Evolutionary conservation across 1,284 basidiomycete genomes (phyloP).

Genomic region (Golubevia pallescens): DNA sequence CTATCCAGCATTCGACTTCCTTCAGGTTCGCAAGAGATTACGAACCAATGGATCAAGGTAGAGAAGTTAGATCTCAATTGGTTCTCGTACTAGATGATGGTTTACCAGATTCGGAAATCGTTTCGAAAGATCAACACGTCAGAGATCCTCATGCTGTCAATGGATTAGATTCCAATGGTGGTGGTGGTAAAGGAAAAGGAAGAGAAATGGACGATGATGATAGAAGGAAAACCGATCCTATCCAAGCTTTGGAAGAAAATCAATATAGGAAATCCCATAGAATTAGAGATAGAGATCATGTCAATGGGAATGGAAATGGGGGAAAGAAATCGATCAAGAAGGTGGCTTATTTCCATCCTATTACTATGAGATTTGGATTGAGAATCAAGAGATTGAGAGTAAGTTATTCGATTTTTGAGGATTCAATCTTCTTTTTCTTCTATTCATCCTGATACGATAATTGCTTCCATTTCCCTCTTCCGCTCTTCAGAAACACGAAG

Average conservation of each 20-base stretch:
- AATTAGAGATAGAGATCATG: constrained; percentile 36
- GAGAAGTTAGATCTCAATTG: constrained; percentile 31
- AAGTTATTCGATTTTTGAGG: constrained; percentile 6
- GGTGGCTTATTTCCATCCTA: constrained; percentile 52
- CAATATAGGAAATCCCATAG: constrained; percentile 31
- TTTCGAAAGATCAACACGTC: constrained; percentile 25
- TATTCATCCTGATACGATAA: no score
- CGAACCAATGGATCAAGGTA: constrained; percentile 37
- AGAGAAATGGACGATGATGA: constrained; percentile 8
- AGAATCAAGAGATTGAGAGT: constrained; percentile 42
- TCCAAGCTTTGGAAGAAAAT: constrained; percentile 2
- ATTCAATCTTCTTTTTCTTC: neutral
- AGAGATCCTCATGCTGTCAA: constrained; percentile 20
- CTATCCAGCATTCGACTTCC: constrained; percentile 34
- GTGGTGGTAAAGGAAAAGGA: constrained; percentile 29
- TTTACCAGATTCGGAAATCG: constrained; percentile 32
- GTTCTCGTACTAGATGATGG: constrained; percentile 48
- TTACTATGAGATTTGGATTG: constrained; percentile 50
- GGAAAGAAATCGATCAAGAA: constrained; percentile 34
- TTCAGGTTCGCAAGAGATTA: constrained; percentile 46
- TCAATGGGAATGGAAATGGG: constrained; percentile 19
- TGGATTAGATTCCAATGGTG: constrained; percentile 29
- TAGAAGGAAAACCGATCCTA: neutral
- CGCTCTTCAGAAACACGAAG: neutral
- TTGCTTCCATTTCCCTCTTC: no score